These are phyloP conservation scores for Penicillium coffeae DNA, from an alignment of 495 filamentous ascomycete genomes.

Conservation along the genomic window DNA sequence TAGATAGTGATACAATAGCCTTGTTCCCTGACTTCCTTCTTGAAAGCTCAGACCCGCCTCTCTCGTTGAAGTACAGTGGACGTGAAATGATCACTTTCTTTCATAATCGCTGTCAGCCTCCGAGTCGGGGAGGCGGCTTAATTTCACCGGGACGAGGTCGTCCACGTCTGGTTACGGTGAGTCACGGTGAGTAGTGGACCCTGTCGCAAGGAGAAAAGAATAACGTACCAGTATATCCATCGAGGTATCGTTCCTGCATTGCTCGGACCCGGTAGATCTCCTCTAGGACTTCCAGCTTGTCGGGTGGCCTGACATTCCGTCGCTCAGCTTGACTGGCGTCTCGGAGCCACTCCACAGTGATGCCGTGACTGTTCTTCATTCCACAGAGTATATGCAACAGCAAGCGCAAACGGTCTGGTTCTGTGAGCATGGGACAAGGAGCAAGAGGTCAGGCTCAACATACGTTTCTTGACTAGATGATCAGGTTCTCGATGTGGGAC, in stretches of 20 bases:
- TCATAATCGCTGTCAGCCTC: no score
- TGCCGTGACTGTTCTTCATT: conserved; percentile 31
- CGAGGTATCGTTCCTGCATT: conserved; percentile 55
- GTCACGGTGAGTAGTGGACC: no score
- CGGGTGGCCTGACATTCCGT: conserved; percentile 31
- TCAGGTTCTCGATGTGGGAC: conserved; percentile 76
- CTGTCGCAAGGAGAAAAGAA: no score
- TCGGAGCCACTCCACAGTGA: conserved; percentile 31
- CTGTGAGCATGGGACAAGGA: neutral
- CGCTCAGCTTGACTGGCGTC: conserved; percentile 37
- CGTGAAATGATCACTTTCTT: no score
- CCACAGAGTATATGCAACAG: conserved; percentile 59
- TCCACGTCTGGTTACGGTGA: no score
- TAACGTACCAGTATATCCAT: conserved; percentile 51
- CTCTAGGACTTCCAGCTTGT: conserved; percentile 46
- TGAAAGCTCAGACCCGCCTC: no score
- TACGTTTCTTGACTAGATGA: conserved; percentile 69
- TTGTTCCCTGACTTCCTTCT: no score
- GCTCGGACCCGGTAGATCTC: conserved; percentile 64
- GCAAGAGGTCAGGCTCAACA: conserved; percentile 2
- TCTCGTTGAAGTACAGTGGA: no score
- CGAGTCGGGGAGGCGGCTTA: no score
- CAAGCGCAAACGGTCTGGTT: conserved; percentile 57
- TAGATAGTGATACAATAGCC: no score
- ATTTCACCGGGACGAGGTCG: no score